These are phyloP conservation scores for Cercophora sp. DNA, from an alignment of 495 filamentous ascomycete species.

Conservation along the genomic window DNA sequence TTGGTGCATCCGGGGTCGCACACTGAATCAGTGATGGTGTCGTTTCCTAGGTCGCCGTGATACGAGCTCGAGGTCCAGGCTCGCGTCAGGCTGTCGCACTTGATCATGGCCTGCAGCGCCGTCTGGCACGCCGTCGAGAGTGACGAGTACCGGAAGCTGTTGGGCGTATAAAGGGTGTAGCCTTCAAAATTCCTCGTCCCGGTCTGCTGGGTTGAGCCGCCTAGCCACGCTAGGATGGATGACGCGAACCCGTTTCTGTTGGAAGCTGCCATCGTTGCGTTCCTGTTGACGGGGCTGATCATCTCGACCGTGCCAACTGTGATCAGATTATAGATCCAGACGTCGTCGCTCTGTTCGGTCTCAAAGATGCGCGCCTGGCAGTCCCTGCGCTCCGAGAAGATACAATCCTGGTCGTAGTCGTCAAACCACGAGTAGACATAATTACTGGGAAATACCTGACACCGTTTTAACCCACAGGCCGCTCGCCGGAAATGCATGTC, in stretches of 20 bases:
- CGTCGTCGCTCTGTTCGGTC: background rate
- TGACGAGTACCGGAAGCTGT: background rate
- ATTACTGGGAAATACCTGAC: too few relatives aligned
- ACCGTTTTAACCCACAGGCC: too few relatives aligned
- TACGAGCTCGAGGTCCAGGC: background rate
- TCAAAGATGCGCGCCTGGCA: conserved; percentile 2
- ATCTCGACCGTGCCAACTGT: conserved; percentile 6
- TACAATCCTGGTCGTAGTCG: too few relatives aligned
- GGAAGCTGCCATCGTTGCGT: background rate
- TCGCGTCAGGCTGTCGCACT: background rate
- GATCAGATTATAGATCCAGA: conserved; percentile 9
- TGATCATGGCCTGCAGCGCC: background rate
- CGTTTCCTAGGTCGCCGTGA: background rate
- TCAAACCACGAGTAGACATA: too few relatives aligned
- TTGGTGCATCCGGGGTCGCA: background rate
- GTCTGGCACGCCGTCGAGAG: background rate
- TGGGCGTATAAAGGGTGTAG: background rate
- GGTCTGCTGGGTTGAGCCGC: background rate
- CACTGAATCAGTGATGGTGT: background rate
- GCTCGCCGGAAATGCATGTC: background rate
- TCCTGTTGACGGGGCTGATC: conserved; percentile 3
- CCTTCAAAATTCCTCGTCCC: background rate
- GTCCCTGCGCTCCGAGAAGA: background rate
- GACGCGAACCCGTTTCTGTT: background rate
- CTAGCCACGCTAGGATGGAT: background rate